Evolutionary conservation across 2,329 filamentous ascomycete genomes (phyloP).

Genomic region (Scedosporium minutisporum): DNA sequence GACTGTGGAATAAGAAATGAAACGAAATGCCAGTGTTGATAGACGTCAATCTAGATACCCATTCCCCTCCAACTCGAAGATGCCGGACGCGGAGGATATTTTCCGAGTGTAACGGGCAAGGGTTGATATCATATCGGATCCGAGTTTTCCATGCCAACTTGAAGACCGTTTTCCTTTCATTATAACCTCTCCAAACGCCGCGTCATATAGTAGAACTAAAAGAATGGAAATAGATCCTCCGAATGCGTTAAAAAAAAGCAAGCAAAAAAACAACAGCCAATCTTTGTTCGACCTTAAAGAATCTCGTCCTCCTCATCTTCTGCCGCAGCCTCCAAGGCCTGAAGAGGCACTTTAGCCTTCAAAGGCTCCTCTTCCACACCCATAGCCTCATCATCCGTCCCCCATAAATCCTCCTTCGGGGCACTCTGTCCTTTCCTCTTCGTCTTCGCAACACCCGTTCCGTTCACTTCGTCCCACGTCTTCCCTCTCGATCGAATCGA

Average conservation of each 20-base stretch:
- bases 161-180: too few relatives aligned
- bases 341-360: neutral
- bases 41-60: too few relatives aligned
- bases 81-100: too few relatives aligned
- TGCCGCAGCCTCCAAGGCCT: neutral
- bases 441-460: slow-evolving; percentile 19
- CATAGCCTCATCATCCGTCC: slow-evolving; percentile 1
- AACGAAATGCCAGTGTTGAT: neutral
- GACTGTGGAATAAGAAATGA: neutral
- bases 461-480: slow-evolving; percentile 51
- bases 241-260: neutral
- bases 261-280: neutral
- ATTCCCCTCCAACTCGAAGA: too few relatives aligned
- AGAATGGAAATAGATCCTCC: neutral
- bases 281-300: neutral
- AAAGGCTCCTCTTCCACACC: neutral
- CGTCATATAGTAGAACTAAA: too few relatives aligned
- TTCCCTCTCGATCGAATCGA: slow-evolving; percentile 39
- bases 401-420: slow-evolving; percentile 9
- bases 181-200: too few relatives aligned
- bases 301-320: slow-evolving; percentile 1
- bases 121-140: too few relatives aligned
- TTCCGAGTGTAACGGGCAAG: too few relatives aligned
- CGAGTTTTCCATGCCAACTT: too few relatives aligned
- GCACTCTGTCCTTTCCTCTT: slow-evolving; percentile 10